phyloP scores from a whole-genome alignment of 2,329 filamentous ascomycete genomes.

The Chaetomium sp. region DNA sequence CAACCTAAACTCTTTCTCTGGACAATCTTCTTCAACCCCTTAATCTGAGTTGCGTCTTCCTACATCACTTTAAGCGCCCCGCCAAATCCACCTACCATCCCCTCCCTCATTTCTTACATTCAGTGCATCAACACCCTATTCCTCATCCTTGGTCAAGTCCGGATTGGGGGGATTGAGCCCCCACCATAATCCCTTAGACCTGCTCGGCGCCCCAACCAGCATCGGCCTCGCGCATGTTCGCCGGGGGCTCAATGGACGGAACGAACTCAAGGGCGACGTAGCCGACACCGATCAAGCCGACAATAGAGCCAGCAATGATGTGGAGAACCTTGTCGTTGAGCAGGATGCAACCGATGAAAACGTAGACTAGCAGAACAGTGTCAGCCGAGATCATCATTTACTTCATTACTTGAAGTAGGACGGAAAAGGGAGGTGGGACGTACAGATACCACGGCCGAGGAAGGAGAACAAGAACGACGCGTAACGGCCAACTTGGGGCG shows the following conservation, averaged over 20 bases:
- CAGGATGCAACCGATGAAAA: conserved; percentile 86
- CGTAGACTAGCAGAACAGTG: conserved; percentile 62
- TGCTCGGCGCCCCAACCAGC: conserved; percentile 72
- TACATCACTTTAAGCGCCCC: neutral
- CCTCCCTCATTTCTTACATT: neutral
- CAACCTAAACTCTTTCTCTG: no score
- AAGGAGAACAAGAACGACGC: conserved; percentile 98
- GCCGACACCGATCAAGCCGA: conserved; percentile 70
- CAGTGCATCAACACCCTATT: neutral
- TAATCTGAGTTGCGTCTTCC: neutral
- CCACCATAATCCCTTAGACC: conserved; percentile 43
- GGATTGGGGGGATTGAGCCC: neutral
- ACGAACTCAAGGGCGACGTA: conserved; percentile 74
- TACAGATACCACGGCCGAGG: conserved; percentile 89
- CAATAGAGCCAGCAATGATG: conserved; percentile 68
- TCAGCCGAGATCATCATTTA: neutral
- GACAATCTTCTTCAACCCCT: no score
- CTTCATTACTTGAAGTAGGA: neutral
- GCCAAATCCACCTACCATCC: neutral
- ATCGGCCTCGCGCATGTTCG: conserved; percentile 75
- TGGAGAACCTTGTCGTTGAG: conserved; percentile 61
- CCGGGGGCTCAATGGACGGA: conserved; percentile 70
- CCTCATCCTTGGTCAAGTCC: neutral
- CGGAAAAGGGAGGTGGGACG: conserved; percentile 34
- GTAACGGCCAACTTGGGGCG: conserved; percentile 85